A percentile compares a stretch with the other conserved stretches of the same genome.
Conservation (phyloP, 257 asterid genomes). For the Scutellaria galericulata region DNA sequence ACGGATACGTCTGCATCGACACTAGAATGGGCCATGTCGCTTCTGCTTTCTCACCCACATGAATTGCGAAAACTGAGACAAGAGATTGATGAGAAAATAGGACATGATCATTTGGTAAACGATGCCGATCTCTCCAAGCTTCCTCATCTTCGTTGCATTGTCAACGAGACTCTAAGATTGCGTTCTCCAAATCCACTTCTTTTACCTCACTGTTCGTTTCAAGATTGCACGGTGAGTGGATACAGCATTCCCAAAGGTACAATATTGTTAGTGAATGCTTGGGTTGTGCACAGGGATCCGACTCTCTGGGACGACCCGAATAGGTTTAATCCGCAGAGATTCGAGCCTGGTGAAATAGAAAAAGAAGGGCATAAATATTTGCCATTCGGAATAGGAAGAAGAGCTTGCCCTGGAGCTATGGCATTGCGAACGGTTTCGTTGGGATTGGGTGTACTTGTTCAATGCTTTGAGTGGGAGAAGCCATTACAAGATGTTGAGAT, state of each 20-base stretch:
- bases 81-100: slow-evolving; percentile 53
- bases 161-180: slow-evolving; percentile 56
- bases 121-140: slow-evolving; percentile 47
- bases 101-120: slow-evolving; percentile 41
- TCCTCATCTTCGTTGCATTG: slow-evolving; percentile 30
- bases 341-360: slow-evolving; percentile 33
- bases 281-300: slow-evolving; percentile 65
- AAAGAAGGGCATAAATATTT: no score
- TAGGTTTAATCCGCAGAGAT: slow-evolving; percentile 55
- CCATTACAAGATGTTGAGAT: no score
- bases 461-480: no score
- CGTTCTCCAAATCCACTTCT: slow-evolving; percentile 53
- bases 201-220: slow-evolving; percentile 50
- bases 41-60: slow-evolving; percentile 45
- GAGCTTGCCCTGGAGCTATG: no score
- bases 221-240: slow-evolving; percentile 47
- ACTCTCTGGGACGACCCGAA: slow-evolving; percentile 53
- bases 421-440: no score
- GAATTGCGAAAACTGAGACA: slow-evolving; percentile 40
- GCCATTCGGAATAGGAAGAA: no score
- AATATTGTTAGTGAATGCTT: slow-evolving; percentile 48
- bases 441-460: no score
- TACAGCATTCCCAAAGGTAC: slow-evolving; percentile 47
- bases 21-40: slow-evolving; percentile 50
- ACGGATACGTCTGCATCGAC: slow-evolving; percentile 52